phyloP scores from a whole-genome alignment of 768 basidiomycete genomes.

The Lactarius evosmus region DNA sequence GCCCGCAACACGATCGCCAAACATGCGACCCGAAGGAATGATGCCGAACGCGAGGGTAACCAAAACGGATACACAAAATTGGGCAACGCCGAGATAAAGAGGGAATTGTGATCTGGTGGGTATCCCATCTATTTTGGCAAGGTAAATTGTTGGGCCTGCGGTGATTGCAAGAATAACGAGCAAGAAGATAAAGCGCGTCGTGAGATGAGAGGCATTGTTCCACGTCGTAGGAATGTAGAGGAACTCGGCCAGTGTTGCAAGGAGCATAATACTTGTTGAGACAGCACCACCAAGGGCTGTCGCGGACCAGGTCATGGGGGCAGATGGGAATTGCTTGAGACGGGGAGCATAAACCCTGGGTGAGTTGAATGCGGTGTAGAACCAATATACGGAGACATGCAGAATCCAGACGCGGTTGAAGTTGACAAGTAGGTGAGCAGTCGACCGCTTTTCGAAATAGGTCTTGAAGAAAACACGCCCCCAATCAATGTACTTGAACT shows the following conservation, averaged over 20 bases:
- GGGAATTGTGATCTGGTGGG: constrained; percentile 62
- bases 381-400: constrained; percentile 91
- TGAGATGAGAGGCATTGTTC: constrained; percentile 97
- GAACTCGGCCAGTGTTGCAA: constrained; percentile 91
- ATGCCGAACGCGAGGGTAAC: constrained; percentile 81
- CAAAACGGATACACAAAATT: constrained; percentile 87
- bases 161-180: constrained; percentile 90
- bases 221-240: constrained; percentile 97
- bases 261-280: constrained; percentile 89
- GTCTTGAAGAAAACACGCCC: constrained; percentile 97
- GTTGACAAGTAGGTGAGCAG: constrained; percentile 92
- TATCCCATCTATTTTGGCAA: constrained; percentile 76
- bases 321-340: constrained; percentile 62
- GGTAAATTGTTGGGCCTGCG: constrained; percentile 90
- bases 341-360: constrained; percentile 83
- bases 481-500: constrained; percentile 91
- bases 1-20: constrained; percentile 96
- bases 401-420: constrained; percentile 99
- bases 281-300: constrained; percentile 95
- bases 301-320: constrained; percentile 93
- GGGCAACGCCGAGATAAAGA: constrained; percentile 88
- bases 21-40: constrained; percentile 96
- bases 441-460: constrained; percentile 94
- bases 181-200: constrained; percentile 89
- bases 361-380: constrained; percentile 97